Base-by-base conservation (phyloP, 768 basidiomycete species). In the Russula brevipes region DNA sequence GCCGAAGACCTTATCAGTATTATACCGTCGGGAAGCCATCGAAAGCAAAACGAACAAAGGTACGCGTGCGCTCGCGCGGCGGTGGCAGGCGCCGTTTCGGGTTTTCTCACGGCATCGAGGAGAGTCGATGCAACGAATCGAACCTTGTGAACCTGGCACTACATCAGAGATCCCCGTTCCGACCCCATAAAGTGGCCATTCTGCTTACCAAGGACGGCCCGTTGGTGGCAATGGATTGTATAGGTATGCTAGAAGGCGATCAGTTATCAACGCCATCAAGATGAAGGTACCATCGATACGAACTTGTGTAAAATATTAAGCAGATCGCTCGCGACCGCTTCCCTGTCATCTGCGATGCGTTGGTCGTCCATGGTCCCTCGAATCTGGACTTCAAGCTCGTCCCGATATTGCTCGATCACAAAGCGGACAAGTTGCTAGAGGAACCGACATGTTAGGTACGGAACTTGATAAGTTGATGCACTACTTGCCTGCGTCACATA, bases 71-170 rank as follows among this genome's bases (percentile, higher is more conserved):
- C 94, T 42, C 91, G 83, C 46, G 89, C 88, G 49, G 90, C 90
- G 49, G 85, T 88, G 6, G 82, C 87, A 60, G 88, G 88, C 14
- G 87, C 86, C 7, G 85, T 88, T 70, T 90, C 89, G 53, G 85
- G 88, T 74, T 89, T 88, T 54, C 86, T 80, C 39, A 95, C 88
- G 17, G 89, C 85, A 71, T 94, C 92, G 63, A 95, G 79, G 56
- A 96, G 76, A 2, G 91, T 93, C 12, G 91, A 94, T 16, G 94
- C 94, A 42, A 95, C 91, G 72, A 93, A 95, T 61, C 94, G 86
- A 65, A 95, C 92, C 80, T 95, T 95, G 72, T 91, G 87, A 16
- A 95, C 91, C 86, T 88, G 65, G 39, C 76, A 57, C 33, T 16
- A 7, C 14, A 46, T 60, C 46, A 49, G 35, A 59, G 35, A 51